phyloP scores from a whole-genome alignment of 2,329 filamentous ascomycete species.

The Aureobasidium sp. region DNA sequence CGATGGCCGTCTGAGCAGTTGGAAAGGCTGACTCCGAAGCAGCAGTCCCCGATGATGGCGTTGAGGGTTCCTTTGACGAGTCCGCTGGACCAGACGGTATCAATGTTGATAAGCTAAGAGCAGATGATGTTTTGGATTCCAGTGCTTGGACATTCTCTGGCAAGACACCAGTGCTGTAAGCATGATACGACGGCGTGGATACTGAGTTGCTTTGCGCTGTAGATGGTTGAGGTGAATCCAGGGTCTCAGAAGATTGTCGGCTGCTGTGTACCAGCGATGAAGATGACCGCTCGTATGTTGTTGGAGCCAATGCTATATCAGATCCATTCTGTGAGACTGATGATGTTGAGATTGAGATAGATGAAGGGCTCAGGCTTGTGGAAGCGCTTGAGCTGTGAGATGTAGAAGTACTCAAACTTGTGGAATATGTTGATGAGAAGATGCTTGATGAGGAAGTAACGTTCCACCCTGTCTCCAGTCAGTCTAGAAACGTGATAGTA shows the following conservation, averaged over 20 bases:
- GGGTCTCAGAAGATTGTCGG: background rate
- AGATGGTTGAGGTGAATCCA: background rate
- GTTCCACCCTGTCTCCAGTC: background rate
- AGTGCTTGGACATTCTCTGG: background rate
- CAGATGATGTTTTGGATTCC: background rate
- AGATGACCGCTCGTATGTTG: background rate
- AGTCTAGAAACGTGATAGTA: background rate
- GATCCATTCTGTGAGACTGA: background rate
- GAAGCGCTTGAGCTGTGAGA: background rate
- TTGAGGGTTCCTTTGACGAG: background rate
- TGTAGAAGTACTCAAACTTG: background rate
- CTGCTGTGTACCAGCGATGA: background rate
- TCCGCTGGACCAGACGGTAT: background rate
- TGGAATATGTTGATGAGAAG: background rate
- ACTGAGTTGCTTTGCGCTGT: background rate
- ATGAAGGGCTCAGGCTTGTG: background rate
- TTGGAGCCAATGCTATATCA: background rate
- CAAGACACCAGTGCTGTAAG: background rate
- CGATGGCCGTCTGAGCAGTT: background rate
- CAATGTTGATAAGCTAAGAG: background rate
- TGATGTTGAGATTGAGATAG: background rate
- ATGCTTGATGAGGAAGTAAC: background rate
- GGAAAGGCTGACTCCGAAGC: background rate
- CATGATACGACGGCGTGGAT: background rate
- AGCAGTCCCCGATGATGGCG: background rate